Percentiles rank a stretch among this genome's conserved stretches.
phyloP scores from a whole-genome alignment of 331 rosid genomes.

The Phaseolus coccineus region DNA sequence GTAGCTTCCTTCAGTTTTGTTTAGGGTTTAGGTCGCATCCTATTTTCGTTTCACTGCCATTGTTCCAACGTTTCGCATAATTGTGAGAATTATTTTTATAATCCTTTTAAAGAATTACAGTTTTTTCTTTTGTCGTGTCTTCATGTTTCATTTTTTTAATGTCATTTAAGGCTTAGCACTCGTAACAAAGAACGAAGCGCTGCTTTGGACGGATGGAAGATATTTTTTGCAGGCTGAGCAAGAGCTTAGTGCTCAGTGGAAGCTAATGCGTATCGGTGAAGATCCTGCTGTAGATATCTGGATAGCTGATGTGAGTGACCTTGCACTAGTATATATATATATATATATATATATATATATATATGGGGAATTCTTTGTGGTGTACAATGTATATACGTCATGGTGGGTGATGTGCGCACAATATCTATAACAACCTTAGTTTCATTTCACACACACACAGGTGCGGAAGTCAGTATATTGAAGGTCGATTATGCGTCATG shows the following conservation, averaged over 20 bases:
- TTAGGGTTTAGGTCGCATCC: conserved; percentile 15
- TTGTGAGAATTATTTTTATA: background rate
- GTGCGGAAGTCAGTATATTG: too few relatives aligned
- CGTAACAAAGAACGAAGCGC: conserved; percentile 73
- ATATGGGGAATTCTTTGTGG: too few relatives aligned
- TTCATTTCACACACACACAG: too few relatives aligned
- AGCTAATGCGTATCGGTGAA: conserved; percentile 95
- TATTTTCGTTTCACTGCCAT: background rate
- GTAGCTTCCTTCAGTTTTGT: background rate
- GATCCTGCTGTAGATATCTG: conserved; percentile 86
- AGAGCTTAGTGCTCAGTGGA: conserved; percentile 87
- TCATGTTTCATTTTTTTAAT: background rate
- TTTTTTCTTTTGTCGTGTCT: conserved; percentile 1
- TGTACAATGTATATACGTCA: too few relatives aligned
- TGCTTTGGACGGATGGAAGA: conserved; percentile 97
- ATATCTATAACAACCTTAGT: too few relatives aligned
- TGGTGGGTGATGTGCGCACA: too few relatives aligned
- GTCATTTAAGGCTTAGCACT: conserved; percentile 82
- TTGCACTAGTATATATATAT: too few relatives aligned
- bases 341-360: too few relatives aligned
- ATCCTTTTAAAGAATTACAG: too few relatives aligned
- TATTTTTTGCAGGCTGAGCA: conserved; percentile 94
- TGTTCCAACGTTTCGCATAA: background rate
- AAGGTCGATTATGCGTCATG: too few relatives aligned
- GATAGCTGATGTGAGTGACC: conserved; percentile 86